Conservation (phyloP, 805 yeast species). For the Blastobotrys robertii region DNA sequence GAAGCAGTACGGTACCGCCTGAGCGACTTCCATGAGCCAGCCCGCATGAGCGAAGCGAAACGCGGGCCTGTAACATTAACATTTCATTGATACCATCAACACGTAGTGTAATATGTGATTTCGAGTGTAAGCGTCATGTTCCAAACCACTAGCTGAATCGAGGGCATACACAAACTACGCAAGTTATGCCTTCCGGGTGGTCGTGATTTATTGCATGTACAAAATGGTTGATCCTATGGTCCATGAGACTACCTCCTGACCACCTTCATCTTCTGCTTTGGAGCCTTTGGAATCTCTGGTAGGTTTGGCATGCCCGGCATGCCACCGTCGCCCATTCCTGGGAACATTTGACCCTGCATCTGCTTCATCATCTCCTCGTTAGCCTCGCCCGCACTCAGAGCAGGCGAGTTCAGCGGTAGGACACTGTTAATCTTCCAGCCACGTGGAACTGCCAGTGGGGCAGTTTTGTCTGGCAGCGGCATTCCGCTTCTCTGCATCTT, state of each 20-base stretch:
- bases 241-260: background rate
- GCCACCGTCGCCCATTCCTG: conserved; percentile 14
- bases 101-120: too few species aligned
- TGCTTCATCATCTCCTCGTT: conserved; percentile 36
- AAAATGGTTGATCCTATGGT: too few species aligned
- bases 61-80: too few species aligned
- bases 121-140: too few species aligned
- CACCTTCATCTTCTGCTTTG: conserved; percentile 17
- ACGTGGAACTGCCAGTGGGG: conserved; percentile 61
- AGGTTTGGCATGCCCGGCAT: conserved; percentile 15
- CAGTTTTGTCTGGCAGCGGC: conserved; percentile 33
- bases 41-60: background rate
- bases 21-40: too few species aligned
- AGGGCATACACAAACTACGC: too few species aligned
- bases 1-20: conserved; percentile 22
- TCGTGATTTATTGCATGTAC: too few species aligned
- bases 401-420: conserved; percentile 79
- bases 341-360: conserved; percentile 20
- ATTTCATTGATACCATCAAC: too few species aligned
- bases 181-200: too few species aligned
- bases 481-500: conserved; percentile 14
- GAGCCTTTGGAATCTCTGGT: conserved; percentile 5
- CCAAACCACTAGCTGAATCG: too few species aligned
- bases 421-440: conserved; percentile 81
- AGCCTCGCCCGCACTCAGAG: conserved; percentile 76